Conservation (phyloP, 2,329 filamentous ascomycete genomes). For the Myriosclerotinia curreyana region DNA sequence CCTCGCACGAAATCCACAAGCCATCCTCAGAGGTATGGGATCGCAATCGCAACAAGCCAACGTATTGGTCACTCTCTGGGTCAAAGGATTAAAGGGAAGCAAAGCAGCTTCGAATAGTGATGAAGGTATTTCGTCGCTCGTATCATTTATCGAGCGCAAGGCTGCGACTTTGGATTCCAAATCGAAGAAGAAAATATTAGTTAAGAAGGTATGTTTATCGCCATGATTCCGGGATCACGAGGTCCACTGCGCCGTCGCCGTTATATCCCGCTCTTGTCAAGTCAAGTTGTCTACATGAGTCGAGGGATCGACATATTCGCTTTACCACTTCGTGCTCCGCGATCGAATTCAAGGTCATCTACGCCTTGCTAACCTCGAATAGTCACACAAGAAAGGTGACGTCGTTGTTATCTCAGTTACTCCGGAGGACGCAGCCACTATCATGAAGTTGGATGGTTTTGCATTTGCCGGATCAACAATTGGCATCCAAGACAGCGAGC, state of each 20-base stretch:
- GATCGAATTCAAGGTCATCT: conserved; percentile 40
- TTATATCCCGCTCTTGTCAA: conserved; percentile 42
- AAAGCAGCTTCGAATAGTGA: conserved; percentile 65
- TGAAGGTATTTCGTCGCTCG: conserved; percentile 61
- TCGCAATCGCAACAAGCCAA: conserved; percentile 37
- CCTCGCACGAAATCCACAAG: conserved; percentile 31
- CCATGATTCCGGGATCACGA: conserved; percentile 45
- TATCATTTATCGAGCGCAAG: conserved; percentile 70
- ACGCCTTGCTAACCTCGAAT: conserved; percentile 61
- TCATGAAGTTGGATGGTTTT: conserved; percentile 67
- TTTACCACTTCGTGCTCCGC: conserved; percentile 34
- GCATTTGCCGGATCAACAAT: conserved; percentile 64
- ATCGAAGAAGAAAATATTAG: conserved; percentile 50
- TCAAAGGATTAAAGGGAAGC: conserved; percentile 65
- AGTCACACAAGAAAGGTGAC: conserved; percentile 69
- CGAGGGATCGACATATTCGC: conserved; percentile 32
- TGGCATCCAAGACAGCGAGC: conserved; percentile 48
- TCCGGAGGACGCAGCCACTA: conserved; percentile 59
- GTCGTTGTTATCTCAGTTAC: conserved; percentile 65
- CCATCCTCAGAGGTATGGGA: conserved; percentile 42
- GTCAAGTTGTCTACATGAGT: conserved; percentile 39
- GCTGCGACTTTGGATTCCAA: conserved; percentile 53
- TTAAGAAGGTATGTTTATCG: conserved; percentile 72
- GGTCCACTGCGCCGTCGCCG: conserved; percentile 38
- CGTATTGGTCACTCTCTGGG: conserved; percentile 38